Conservation (phyloP, 1,139 yeast species). For the Pichia sp. region DNA sequence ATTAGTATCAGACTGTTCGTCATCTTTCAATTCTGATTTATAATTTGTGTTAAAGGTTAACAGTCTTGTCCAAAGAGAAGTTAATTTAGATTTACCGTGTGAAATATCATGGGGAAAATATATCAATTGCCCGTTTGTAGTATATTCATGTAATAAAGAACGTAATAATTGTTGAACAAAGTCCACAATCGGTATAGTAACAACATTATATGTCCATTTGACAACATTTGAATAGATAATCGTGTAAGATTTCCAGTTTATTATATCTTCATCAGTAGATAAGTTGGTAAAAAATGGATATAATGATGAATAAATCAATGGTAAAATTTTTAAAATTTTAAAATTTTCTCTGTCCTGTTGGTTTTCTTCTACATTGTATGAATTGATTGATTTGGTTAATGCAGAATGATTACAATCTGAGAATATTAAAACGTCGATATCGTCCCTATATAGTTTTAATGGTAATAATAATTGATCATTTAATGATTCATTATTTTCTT, state of each 20-base stretch:
- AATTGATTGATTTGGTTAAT: neutral
- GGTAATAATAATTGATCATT: neutral
- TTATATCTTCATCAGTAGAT: neutral
- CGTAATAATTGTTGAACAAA: slow-evolving; percentile 51
- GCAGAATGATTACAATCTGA: neutral
- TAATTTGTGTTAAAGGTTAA: neutral
- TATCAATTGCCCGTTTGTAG: neutral
- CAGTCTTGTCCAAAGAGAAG: neutral
- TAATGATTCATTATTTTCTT: neutral
- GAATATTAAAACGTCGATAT: neutral
- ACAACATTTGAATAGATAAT: slow-evolving; percentile 9
- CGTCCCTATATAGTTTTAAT: neutral
- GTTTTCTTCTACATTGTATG: neutral
- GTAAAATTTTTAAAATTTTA: no score
- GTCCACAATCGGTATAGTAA: slow-evolving; percentile 30
- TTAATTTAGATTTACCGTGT: neutral
- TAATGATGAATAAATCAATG: neutral
- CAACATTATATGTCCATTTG: slow-evolving; percentile 16
- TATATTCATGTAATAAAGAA: slow-evolving; percentile 30
- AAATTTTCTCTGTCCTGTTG: neutral
- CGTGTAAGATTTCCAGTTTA: slow-evolving; percentile 9
- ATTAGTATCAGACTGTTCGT: no score
- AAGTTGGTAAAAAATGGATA: neutral
- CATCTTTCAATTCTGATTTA: no score
- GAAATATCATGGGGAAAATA: neutral